Base-by-base conservation (phyloP, 176 grass and related monocot species). In the Sorghum bicolor region DNA sequence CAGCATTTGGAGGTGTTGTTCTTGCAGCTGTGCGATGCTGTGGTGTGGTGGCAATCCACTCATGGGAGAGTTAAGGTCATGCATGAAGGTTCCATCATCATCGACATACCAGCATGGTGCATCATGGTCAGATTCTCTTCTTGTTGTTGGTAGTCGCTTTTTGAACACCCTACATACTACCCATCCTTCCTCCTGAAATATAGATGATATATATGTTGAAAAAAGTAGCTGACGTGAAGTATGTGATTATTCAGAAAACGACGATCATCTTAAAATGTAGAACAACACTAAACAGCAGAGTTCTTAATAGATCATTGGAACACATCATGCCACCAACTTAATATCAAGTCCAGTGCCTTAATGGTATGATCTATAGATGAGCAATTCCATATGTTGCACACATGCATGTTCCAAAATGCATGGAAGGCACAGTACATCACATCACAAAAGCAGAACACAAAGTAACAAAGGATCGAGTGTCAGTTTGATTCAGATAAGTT, bases 81-180 rank as follows among this genome's bases (percentile, higher is more conserved):
- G 92, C 85, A 93, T 88, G 44, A 93, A 94, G 34, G 90, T 47
- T 25, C 74, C 84, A 72, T 86, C 95, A 8, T 93, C 91, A 4
- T 98, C 93, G 6, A 89, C 82, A 5, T 93, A 95, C 96, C 96
- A 98, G 78, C 94, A 96, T 5, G 94, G 83, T 10, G 92, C 82
- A 86, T 92, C 87, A 13, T 93, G 89, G 20, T 95, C 93, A 19
- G 86, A 39, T 2, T 93, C 91, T 68, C 67, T 93, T 84, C 90
- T 87, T 64, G 90, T 80, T 16, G 88, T 93, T 13, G 95, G 95
- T 22, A 94, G 65, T 47, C 92, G 82, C 82, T 97, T 97, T 40
- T 97, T 97, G 88, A 97, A 97, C 47, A 94, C 95, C 72, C 92
- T 90, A 30, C 95, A 97, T 16, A 97, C 95, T n/a, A 97, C 95